Evolutionary conservation across 139 green algal genomes (phyloP).

Genomic region (Chlorella sp.): DNA sequence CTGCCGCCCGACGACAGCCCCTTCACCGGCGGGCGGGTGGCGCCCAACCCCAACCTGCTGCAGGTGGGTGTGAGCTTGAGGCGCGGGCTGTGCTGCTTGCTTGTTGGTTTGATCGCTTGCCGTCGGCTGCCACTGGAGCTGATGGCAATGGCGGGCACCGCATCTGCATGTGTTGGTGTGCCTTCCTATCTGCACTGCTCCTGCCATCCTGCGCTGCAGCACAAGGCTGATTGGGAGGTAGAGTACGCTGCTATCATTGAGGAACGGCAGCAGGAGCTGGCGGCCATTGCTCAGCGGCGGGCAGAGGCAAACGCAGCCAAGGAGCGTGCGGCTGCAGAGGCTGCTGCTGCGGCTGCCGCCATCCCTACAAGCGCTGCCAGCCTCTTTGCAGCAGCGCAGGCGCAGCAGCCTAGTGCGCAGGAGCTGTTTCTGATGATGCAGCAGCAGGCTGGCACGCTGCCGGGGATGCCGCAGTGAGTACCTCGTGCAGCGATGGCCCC

Average conservation of each 20-base stretch:
- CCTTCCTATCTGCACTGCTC: too few relatives aligned
- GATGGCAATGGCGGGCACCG: too few relatives aligned
- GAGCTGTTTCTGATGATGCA: constrained; percentile 8
- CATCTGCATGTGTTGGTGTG: background rate
- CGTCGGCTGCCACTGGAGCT: too few relatives aligned
- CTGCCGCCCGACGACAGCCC: constrained; percentile 28
- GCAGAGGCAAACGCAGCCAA: background rate
- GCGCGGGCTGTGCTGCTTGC: too few relatives aligned
- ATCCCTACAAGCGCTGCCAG: background rate
- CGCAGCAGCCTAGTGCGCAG: background rate
- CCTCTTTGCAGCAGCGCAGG: background rate
- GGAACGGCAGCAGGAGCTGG: constrained; percentile 1
- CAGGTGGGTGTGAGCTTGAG: background rate
- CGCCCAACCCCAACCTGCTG: constrained; percentile 30
- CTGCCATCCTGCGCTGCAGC: background rate
- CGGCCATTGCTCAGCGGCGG: background rate
- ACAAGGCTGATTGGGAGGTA: constrained; percentile 3
- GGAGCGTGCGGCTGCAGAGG: background rate
- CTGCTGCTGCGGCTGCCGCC: background rate
- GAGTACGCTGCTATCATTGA: background rate
- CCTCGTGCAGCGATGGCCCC: too few relatives aligned
- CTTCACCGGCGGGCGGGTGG: background rate
- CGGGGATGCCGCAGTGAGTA: too few relatives aligned
- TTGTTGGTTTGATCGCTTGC: too few relatives aligned
- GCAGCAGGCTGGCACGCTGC: background rate